A percentile compares a stretch with the other conserved stretches of the same genome.
phyloP scores from a whole-genome alignment of 805 yeast genomes.

The Clavispora santaluciae region DNA sequence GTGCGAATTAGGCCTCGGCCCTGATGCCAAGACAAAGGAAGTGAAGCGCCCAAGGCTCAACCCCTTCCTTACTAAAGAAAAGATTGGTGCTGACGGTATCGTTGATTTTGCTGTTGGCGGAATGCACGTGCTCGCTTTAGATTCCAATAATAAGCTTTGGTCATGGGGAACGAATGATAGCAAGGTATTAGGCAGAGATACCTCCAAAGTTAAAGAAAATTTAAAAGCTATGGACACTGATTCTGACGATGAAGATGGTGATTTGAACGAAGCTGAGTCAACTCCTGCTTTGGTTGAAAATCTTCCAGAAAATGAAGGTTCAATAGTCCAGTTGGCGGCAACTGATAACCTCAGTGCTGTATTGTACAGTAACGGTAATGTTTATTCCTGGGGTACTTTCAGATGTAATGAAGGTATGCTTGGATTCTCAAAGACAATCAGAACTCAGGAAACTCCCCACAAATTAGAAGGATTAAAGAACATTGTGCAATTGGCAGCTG shows the following conservation, averaged over 20 bases:
- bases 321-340: constrained; percentile 79
- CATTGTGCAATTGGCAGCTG: constrained; percentile 80
- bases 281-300: constrained; percentile 78
- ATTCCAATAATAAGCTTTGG: constrained; percentile 76
- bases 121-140: constrained; percentile 86
- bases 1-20: constrained; percentile 98
- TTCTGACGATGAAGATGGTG: constrained; percentile 68
- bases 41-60: constrained; percentile 95
- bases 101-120: constrained; percentile 94
- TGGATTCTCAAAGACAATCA: constrained; percentile 67
- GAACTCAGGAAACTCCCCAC: constrained; percentile 63
- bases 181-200: constrained; percentile 85
- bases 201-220: constrained; percentile 55
- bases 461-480: constrained; percentile 58
- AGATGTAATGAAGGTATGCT: constrained; percentile 88
- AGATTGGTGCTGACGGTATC: constrained; percentile 49
- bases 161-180: constrained; percentile 98
- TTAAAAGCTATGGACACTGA: constrained; percentile 62
- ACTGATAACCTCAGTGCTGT: constrained; percentile 89
- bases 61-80: constrained; percentile 59
- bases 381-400: constrained; percentile 98
- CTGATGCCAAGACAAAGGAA: constrained; percentile 83
- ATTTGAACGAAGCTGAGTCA: constrained; percentile 81
- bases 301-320: constrained; percentile 46
- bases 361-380: constrained; percentile 74